Base-by-base conservation (phyloP, 2,329 filamentous ascomycete genomes). In the Cryphonectria nitschkei region DNA sequence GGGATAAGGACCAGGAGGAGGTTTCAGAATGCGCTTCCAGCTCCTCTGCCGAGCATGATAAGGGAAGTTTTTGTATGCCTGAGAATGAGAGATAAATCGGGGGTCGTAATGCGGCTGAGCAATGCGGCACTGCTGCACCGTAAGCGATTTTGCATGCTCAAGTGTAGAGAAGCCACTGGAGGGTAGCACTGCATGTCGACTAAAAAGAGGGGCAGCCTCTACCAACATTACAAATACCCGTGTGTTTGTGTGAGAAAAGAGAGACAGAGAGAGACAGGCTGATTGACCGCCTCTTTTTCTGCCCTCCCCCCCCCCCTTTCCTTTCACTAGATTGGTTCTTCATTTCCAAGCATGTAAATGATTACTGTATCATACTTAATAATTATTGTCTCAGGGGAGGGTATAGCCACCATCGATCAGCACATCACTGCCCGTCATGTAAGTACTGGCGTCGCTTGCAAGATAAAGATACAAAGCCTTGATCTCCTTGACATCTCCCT, bases 401-500 rank as follows among this genome's bases (percentile, higher is more conserved):
- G 72, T 73, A 34, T 81, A 81, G 0, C 79, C 79, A 29, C 79
- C 79, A 61, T 86, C 84, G 73, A 86, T 83, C 64, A 86, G 70
- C 43, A 86, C 75, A 74, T 86, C 84, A 65, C 82, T 80, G 60
- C 85, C 85, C 14, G 85, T 87, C 75, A 82, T 85, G 76, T 86
- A 87, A 22, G 81, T 83, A 46, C 80, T 82, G 1, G 85, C 85
- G 71, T 86, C 84, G 39, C 84, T 85, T n/a, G 83, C 83, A 41
- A 87, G 79, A 75, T 87, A 87, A 52, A 87, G 78, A 74, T 87
- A 88, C 19, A 85, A 78, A 6, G 87, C 89, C 84, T 90, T 91
- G 74, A 91, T 81, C 81, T 91, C 89, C 82, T 89, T 89, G 3
- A 88, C 88, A 75, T 91, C 85, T 37, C 87, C 89, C 73, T 90